phyloP scores from a whole-genome alignment of 805 yeast genomes.

The Monosporozyma aquatica region DNA sequence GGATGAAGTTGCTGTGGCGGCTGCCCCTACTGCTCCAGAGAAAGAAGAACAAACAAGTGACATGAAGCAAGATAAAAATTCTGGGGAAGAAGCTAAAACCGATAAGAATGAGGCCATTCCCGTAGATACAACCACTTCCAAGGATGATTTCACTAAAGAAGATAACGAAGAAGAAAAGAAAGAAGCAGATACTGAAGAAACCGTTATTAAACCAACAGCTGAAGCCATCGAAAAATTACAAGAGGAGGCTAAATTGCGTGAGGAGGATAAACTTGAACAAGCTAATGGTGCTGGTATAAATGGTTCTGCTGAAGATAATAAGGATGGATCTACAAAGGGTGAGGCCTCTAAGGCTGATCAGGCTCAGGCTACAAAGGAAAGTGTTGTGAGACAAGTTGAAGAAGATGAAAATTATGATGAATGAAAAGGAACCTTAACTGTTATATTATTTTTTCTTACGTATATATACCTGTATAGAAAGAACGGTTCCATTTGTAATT shows the following conservation, averaged over 20 bases:
- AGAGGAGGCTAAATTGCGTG: slow-evolving; percentile 34
- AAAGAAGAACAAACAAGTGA: too few species aligned
- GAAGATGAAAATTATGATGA: slow-evolving; percentile 41
- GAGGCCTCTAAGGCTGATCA: too few species aligned
- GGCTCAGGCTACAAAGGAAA: slow-evolving; percentile 10
- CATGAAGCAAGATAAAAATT: background rate
- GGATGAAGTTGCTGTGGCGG: background rate
- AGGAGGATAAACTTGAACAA: slow-evolving; percentile 23
- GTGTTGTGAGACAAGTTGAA: slow-evolving; percentile 33
- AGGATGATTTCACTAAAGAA: background rate
- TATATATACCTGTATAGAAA: background rate
- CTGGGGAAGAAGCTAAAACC: too few species aligned
- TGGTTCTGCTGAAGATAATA: too few species aligned
- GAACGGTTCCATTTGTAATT: background rate
- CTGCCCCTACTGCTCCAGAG: too few species aligned
- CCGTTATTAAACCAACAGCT: slow-evolving; percentile 29
- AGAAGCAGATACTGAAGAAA: slow-evolving; percentile 8
- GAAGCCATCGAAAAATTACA: slow-evolving; percentile 33
- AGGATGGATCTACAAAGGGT: slow-evolving; percentile 7
- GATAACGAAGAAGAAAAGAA: slow-evolving; percentile 1
- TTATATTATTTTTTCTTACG: too few species aligned
- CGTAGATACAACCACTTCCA: too few species aligned
- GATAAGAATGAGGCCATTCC: too few species aligned
- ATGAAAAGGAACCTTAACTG: too few species aligned
- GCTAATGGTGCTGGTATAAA: slow-evolving; percentile 2